Evolutionary conservation across 2,329 filamentous ascomycete species (phyloP), one percentile per base, ranked within the genome.

Genomic region (Aspergillus cejpii): DNA sequence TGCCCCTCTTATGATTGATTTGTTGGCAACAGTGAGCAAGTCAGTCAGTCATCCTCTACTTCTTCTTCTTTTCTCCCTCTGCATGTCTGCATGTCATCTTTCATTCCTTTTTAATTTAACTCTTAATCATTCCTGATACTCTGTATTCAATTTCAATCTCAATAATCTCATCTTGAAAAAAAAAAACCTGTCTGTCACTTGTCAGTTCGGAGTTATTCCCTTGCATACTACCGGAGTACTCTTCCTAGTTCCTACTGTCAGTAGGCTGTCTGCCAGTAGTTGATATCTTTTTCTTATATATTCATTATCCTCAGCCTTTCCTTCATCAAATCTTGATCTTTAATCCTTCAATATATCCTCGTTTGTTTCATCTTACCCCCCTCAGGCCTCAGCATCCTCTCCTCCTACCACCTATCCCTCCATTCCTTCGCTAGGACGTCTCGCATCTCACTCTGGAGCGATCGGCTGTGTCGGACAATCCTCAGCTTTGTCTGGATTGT

Each of bases 391-490:
- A n/a, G n/a, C n/a, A 24, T 44, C 17, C 21, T 39, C 10, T 43
- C 27, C 23, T 28, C 24, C 15, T 26, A 20, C 28, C n/a, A n/a
- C n/a, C n/a, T n/a, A n/a, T n/a, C n/a, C n/a, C n/a, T n/a, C n/a
- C n/a, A n/a, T n/a, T n/a, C 37, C 38, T 38, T 37, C 39, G 41
- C 28, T 8, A 24, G 8, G 8, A 17, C 11, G 37, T 36, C 28
- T 42, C 37, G 12, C 39, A 27, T 21, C 47, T 41, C 51, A 49
- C 37, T 39, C 55, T 57, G 52, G 51, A 54, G 50, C 49, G 39
- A 29, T 46, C 46, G 45, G 48, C 44, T 40, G 51, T 48, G 41
- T 50, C 49, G 31, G 36, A 44, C 44, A 29, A 40, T 39, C 45
- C 20, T 34, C 39, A 10, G 39, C 17, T 38, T 37, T 29, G 26